Evolutionary conservation across 2,329 filamentous ascomycete genomes (phyloP).

Genomic region (Karstenula rhodostoma): DNA sequence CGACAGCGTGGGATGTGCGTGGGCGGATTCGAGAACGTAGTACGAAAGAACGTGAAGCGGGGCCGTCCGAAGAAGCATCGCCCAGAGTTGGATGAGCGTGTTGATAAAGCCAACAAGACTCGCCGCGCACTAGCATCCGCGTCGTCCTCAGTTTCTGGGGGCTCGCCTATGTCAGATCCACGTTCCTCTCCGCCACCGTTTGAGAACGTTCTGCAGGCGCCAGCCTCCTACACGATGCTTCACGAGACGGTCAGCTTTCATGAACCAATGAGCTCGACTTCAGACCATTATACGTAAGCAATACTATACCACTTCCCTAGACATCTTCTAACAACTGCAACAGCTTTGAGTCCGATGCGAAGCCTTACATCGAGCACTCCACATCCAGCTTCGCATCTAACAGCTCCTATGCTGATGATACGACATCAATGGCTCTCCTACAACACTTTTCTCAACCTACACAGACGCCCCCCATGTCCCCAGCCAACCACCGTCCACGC

Average conservation of each 20-base stretch:
- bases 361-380: constrained; percentile 36
- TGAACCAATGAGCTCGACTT: constrained; percentile 36
- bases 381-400: constrained; percentile 40
- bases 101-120: constrained; percentile 64
- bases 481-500: constrained; percentile 38
- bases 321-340: constrained; percentile 24
- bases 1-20: constrained; percentile 96
- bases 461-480: constrained; percentile 50
- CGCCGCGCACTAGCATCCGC: constrained; percentile 50
- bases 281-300: constrained; percentile 45
- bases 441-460: constrained; percentile 46
- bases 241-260: constrained; percentile 38
- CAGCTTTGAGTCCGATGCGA: constrained; percentile 44
- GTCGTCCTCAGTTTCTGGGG: constrained; percentile 43
- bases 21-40: constrained; percentile 85
- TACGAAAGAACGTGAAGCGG: constrained; percentile 72
- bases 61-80: constrained; percentile 70
- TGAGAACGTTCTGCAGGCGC: constrained; percentile 33
- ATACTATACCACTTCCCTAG: background rate
- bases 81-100: constrained; percentile 65
- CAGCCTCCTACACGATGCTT: constrained; percentile 29
- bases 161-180: constrained; percentile 43
- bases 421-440: constrained; percentile 44
- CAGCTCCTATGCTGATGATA: constrained; percentile 38
- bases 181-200: constrained; percentile 37